A percentile compares a stretch with the other conserved stretches of the same genome.
phyloP scores from a whole-genome alignment of 1,284 basidiomycete genomes.

The Heliocybe sulcata region DNA sequence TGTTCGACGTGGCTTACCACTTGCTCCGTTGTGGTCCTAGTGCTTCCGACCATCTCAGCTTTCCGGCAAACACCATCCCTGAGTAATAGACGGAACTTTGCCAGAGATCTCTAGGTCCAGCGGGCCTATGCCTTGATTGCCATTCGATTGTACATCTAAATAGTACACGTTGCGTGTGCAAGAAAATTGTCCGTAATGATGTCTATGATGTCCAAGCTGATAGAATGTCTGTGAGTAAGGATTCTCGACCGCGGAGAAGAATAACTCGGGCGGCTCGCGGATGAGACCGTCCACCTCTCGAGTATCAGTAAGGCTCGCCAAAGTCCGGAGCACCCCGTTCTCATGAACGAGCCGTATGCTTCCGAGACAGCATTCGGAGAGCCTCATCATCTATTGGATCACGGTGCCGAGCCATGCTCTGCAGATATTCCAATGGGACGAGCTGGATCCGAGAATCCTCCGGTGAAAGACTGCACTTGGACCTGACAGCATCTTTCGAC shows the following conservation, averaged over 20 bases:
- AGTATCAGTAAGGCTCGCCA: neutral
- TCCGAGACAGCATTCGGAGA: neutral
- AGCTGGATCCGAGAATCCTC: neutral
- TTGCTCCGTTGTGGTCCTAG: too few species aligned
- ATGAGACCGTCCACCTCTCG: neutral
- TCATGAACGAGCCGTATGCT: neutral
- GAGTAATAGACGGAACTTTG: neutral
- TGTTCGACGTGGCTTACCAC: too few species aligned
- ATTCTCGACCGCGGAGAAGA: neutral
- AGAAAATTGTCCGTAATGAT: neutral
- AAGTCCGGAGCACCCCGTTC: neutral
- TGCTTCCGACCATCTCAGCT: too few species aligned
- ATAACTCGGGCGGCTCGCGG: neutral
- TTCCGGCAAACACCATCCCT: too few species aligned
- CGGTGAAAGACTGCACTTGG: neutral
- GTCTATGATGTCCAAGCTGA: neutral
- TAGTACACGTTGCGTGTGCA: neutral
- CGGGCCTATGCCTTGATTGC: neutral
- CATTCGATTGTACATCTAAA: neutral
- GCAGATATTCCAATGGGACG: neutral
- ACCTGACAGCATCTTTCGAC: neutral
- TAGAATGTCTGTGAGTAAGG: neutral
- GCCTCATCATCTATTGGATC: constrained; percentile 1
- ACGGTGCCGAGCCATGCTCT: neutral
- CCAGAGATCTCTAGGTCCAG: neutral